Evolutionary conservation across 1,284 basidiomycete species (phyloP).

Genomic region (Somion occarium): DNA sequence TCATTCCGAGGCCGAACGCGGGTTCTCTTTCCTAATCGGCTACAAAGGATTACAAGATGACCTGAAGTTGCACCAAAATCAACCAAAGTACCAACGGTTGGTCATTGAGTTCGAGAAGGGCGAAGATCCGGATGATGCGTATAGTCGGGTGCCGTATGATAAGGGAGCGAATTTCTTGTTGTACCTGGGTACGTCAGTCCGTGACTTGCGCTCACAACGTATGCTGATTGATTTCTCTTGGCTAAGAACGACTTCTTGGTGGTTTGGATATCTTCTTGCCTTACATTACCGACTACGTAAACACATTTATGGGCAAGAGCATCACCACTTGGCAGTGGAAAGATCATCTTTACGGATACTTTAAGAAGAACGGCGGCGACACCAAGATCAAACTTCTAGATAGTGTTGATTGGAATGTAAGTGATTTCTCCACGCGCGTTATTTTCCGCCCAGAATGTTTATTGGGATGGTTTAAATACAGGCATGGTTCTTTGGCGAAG

Average conservation of each 20-base stretch:
- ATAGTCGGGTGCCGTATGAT: conserved; percentile 67
- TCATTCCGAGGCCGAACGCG: conserved; percentile 77
- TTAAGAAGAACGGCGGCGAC: conserved; percentile 50
- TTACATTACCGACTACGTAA: conserved; percentile 79
- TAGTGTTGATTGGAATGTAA: conserved; percentile 75
- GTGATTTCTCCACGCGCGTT: conserved; percentile 18
- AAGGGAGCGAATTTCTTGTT: conserved; percentile 74
- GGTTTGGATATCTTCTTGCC: conserved; percentile 85
- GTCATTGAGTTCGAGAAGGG: conserved; percentile 82
- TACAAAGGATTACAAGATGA: conserved; percentile 71
- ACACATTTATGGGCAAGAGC: conserved; percentile 74
- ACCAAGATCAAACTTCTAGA: conserved; percentile 70
- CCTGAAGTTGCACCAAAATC: conserved; percentile 54
- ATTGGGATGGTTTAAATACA: conserved; percentile 25
- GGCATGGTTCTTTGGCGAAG: conserved; percentile 88
- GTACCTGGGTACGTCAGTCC: conserved; percentile 44
- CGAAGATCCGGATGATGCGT: conserved; percentile 87
- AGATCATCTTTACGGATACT: conserved; percentile 81
- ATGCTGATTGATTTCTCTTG: not conserved
- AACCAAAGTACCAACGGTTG: conserved; percentile 79
- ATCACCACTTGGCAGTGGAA: conserved; percentile 91
- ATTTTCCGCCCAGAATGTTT: not conserved
- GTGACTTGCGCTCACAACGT: not conserved
- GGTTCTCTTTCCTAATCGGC: conserved; percentile 74
- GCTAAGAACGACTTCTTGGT: conserved; percentile 72